A percentile compares a stretch with the other conserved stretches of the same genome.
Conservation (phyloP, 2,329 filamentous ascomycete genomes). For the Fusarium xyrophilum region DNA sequence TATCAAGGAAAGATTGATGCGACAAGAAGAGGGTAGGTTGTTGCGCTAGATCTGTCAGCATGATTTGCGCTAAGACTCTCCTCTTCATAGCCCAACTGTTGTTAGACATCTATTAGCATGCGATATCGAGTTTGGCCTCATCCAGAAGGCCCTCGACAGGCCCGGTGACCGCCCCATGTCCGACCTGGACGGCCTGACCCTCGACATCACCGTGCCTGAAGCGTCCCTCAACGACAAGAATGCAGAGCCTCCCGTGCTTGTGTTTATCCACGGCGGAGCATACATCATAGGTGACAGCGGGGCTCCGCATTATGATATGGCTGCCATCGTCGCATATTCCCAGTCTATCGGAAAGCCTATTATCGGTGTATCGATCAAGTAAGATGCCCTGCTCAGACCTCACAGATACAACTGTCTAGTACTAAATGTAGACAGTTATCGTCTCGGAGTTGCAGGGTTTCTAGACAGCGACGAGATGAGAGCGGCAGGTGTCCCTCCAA, state of each 20-base stretch:
- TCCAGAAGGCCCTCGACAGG: neutral
- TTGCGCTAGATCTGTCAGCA: fast-evolving
- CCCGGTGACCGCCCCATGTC: neutral
- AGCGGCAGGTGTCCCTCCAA: neutral
- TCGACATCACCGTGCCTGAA: neutral
- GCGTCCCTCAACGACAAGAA: fast-evolving
- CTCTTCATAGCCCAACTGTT: neutral
- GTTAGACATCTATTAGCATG: neutral
- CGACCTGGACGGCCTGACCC: neutral
- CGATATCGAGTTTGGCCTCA: slow-evolving; percentile 1
- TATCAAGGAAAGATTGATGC: neutral
- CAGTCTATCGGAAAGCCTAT: neutral
- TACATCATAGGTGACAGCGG: neutral
- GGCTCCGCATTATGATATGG: neutral
- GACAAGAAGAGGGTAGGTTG: neutral
- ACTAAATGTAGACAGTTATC: neutral
- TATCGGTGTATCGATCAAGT: neutral
- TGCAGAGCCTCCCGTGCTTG: neutral
- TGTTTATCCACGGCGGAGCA: neutral
- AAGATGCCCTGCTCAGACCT: neutral
- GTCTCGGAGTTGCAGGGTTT: neutral
- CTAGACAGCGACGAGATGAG: neutral
- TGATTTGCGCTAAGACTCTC: fast-evolving
- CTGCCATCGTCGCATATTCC: neutral
- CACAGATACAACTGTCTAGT: too few species aligned